Base-by-base conservation (phyloP, 352 stramenopile species). In the Phytophthora europaea region DNA sequence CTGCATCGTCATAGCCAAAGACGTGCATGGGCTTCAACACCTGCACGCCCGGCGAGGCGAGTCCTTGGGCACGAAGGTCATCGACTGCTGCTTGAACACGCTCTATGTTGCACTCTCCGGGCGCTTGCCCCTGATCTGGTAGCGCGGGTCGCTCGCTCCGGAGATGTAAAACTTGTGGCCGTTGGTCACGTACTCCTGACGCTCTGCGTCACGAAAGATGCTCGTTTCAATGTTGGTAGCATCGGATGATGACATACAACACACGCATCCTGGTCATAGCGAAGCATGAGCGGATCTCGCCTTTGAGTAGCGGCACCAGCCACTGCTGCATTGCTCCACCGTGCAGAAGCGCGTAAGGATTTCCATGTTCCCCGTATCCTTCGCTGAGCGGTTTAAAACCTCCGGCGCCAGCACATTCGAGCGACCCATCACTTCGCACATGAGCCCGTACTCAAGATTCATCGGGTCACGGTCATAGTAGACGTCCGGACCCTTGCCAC, bases 291-390 rank as follows among this genome's bases (percentile, higher is more conserved):
- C 97, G 92, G 58, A 98, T 99, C 28, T 88, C 83, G 28, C 97
- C 97, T 43, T 98, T 86, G 12, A 99, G 84, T 31, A 99, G 79
- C 9, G 97, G 97, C 58, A 92, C 70, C 23, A 99, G 85, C 91
- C 95, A 99, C 69, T 86, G 60, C 65, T 98, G 84, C 66, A 98
- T 97, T 99, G 95, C 59, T 92, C 87, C 2, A 90, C 72, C 0
- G 92, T 99, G 51, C 91, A 97, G 70, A 98, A 99, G 54, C 85
- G 87, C 31, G 96, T 82, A n/a, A 99, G 81, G 34, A 99, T 98
- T 81, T 99, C 97, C 98, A 99, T 99, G 85, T 99, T 99, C 43
- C 97, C 98, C 8, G 97, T 99, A 78, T 99, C 97, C 0, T 97
- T 97, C 8, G 97, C 97, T 52, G 88, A 94, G 83, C 97, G 99